These are phyloP conservation scores for Paraphoma chrysanthemicola DNA, from an alignment of 2,329 filamentous ascomycete genomes.

Conservation along the genomic window DNA sequence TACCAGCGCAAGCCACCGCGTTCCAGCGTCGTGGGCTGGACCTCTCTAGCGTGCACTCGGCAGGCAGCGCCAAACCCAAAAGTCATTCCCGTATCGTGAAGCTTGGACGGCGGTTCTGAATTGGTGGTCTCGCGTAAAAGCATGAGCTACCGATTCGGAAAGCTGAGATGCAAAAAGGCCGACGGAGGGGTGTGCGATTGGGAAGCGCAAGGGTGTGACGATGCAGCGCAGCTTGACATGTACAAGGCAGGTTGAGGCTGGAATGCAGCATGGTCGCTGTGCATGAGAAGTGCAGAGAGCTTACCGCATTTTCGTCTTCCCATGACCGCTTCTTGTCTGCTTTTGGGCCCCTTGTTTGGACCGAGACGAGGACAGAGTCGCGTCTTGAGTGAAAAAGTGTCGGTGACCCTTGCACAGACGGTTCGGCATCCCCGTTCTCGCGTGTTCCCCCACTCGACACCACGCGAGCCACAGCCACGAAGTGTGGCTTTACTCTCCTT, in stretches of 20 bases:
- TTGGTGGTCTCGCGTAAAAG: background rate
- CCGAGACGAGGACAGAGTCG: background rate
- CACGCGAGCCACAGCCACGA: background rate
- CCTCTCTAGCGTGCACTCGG: conserved; percentile 9
- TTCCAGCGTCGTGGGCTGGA: conserved; percentile 31
- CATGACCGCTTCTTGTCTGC: background rate
- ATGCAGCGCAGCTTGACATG: background rate
- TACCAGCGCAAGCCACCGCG: conserved; percentile 37
- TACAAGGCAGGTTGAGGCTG: conserved; percentile 2
- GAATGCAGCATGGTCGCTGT: background rate
- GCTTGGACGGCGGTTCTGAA: background rate
- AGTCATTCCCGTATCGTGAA: background rate
- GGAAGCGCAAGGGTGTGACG: background rate
- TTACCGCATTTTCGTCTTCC: conserved; percentile 2
- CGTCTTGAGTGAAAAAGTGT: background rate
- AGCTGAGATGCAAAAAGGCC: background rate
- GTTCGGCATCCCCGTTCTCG: conserved; percentile 6
- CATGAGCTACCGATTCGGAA: background rate
- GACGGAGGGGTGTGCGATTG: background rate
- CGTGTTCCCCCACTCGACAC: conserved; percentile 1
- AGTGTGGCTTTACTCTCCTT: background rate
- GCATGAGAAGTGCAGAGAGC: background rate
- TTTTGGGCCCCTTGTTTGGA: background rate
- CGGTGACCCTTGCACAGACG: background rate
- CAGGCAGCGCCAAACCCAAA: background rate